Conservation (phyloP, 805 yeast species). For the Candida schatavii region DNA sequence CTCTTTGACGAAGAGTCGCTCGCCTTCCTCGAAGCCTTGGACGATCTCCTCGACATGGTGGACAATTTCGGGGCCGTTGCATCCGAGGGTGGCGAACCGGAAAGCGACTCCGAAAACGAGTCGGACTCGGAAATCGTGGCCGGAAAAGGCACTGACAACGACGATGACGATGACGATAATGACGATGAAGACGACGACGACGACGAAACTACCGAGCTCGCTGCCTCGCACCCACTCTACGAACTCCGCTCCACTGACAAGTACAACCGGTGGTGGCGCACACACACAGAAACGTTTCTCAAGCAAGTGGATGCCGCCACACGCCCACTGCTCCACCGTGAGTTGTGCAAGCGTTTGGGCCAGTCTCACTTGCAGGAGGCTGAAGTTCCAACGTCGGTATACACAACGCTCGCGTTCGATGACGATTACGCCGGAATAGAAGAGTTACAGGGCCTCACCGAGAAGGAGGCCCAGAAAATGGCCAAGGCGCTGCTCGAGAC, state of each 20-base stretch:
- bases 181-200: conserved; percentile 35
- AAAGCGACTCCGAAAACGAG: conserved; percentile 7
- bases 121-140: conserved; percentile 65
- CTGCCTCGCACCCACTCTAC: conserved; percentile 56
- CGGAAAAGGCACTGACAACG: conserved; percentile 53
- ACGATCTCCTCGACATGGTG: conserved; percentile 66
- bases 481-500: conserved; percentile 46
- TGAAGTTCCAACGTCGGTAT: conserved; percentile 55
- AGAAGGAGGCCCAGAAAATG: conserved; percentile 44
- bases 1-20: conserved; percentile 41
- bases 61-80: conserved; percentile 61
- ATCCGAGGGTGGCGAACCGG: conserved; percentile 53
- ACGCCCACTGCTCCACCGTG: conserved; percentile 26
- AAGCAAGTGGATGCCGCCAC: conserved; percentile 15
- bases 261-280: conserved; percentile 58
- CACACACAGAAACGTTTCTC: conserved; percentile 34
- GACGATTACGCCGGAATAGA: conserved; percentile 33
- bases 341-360: conserved; percentile 53
- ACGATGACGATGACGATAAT: conserved; percentile 37
- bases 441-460: conserved; percentile 35
- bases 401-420: conserved; percentile 56
- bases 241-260: conserved; percentile 35
- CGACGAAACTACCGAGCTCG: conserved; percentile 28
- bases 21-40: conserved; percentile 55
- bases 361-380: conserved; percentile 63